These are phyloP conservation scores for Blastocrithidia nonstop DNA, from an alignment of 208 protist species.

Conservation along the genomic window DNA sequence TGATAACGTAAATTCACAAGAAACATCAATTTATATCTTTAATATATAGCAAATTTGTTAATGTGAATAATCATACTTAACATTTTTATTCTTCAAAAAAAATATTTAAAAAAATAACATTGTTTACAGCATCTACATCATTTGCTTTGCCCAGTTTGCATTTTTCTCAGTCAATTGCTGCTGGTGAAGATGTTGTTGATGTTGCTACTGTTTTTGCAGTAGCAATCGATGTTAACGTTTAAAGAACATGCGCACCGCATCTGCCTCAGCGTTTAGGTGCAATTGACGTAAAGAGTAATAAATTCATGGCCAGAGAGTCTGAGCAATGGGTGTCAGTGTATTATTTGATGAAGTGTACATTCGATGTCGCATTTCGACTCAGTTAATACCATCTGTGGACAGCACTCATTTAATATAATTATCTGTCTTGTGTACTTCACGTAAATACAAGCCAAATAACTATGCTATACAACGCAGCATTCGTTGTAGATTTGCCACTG, in stretches of 20 bases:
- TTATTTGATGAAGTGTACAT: slow-evolving; percentile 9
- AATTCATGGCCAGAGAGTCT: slow-evolving; percentile 25
- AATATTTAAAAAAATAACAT: too few relatives aligned
- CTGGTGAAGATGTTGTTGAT: background rate
- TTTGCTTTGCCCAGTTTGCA: slow-evolving; percentile 1
- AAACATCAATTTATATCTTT: too few relatives aligned
- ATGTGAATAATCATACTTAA: too few relatives aligned
- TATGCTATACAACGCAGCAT: slow-evolving; percentile 53
- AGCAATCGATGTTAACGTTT: slow-evolving; percentile 6
- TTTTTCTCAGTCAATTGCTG: background rate
- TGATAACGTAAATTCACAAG: too few relatives aligned
- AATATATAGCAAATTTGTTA: too few relatives aligned
- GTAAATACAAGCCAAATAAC: slow-evolving; percentile 46
- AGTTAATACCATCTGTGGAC: slow-evolving; percentile 48
- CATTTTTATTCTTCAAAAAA: too few relatives aligned
- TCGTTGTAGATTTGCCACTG: slow-evolving; percentile 20
- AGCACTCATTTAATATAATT: slow-evolving; percentile 9
- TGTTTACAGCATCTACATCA: too few relatives aligned
- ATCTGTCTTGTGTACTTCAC: background rate
- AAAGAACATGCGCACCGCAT: slow-evolving; percentile 27
- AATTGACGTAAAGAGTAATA: slow-evolving; percentile 26
- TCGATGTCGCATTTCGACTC: slow-evolving; percentile 21
- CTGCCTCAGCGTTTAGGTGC: slow-evolving; percentile 15
- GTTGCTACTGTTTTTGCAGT: background rate
- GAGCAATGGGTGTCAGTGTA: slow-evolving; percentile 18